Evolutionary conservation across 305 asterid genomes (phyloP).

Genomic region (Rubia balearica): DNA sequence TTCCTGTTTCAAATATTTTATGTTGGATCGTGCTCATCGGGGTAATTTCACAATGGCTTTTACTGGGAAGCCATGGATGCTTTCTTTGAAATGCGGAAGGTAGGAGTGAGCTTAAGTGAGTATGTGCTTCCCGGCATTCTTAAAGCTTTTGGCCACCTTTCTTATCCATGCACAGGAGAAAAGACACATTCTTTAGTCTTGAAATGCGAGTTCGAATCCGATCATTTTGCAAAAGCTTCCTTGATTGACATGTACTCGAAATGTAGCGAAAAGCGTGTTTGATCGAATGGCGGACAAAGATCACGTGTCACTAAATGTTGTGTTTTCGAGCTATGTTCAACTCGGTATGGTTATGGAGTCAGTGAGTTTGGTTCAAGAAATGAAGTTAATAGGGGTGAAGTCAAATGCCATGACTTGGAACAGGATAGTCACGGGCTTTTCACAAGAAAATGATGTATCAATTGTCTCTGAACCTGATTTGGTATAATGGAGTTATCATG

Average conservation of each 20-base stretch:
- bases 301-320: constrained; percentile 50
- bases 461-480: constrained; percentile 23
- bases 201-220: constrained; percentile 33
- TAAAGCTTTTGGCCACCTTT: constrained; percentile 51
- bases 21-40: constrained; percentile 52
- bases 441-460: constrained; percentile 39
- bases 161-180: constrained; percentile 33
- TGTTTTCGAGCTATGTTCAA: constrained; percentile 56
- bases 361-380: constrained; percentile 34
- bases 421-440: constrained; percentile 57
- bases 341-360: constrained; percentile 33
- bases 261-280: constrained; percentile 52
- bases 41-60: constrained; percentile 43
- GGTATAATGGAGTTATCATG: too few relatives aligned
- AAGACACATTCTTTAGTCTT: constrained; percentile 37
- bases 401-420: constrained; percentile 62
- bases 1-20: constrained; percentile 39
- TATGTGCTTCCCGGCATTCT: constrained; percentile 56
- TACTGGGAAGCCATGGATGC: constrained; percentile 36
- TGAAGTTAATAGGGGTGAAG: constrained; percentile 31
- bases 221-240: constrained; percentile 45
- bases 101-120: constrained; percentile 31
- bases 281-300: constrained; percentile 35
- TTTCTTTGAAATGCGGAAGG: constrained; percentile 35
- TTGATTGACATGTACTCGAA: constrained; percentile 58